Percentiles rank a stretch among this genome's conserved stretches.
Conservation (phyloP, 192 early-diverging fungal species). For the Coemansia sp. region DNA sequence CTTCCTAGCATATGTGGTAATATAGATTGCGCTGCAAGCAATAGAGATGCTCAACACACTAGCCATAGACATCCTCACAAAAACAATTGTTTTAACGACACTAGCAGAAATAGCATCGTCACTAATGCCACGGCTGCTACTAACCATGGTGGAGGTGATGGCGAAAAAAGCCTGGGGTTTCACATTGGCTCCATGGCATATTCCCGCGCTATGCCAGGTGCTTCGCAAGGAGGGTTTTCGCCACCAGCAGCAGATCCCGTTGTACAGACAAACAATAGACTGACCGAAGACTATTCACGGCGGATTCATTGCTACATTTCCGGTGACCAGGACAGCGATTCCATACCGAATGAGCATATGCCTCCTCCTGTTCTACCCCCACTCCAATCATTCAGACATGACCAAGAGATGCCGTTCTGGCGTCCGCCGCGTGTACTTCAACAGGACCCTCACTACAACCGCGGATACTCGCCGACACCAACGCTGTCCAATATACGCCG, state of each 20-base stretch:
- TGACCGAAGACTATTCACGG: conserved; percentile 36
- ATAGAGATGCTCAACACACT: neutral
- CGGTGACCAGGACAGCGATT: conserved; percentile 13
- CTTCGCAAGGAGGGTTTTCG: conserved; percentile 12
- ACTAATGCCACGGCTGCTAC: neutral
- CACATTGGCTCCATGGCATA: conserved; percentile 7
- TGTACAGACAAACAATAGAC: conserved; percentile 34
- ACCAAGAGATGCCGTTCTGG: conserved; percentile 50
- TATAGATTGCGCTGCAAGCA: neutral
- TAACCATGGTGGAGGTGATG: neutral
- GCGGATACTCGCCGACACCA: neutral
- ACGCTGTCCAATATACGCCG: neutral
- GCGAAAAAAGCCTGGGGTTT: conserved; percentile 10
- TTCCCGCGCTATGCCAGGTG: conserved; percentile 13
- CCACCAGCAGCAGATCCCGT: conserved; percentile 12
- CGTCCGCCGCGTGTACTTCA: conserved; percentile 53
- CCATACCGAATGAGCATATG: conserved; percentile 19
- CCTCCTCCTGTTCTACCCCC: conserved; percentile 35
- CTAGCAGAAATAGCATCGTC: neutral
- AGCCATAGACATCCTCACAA: conserved; percentile 1
- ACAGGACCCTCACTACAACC: conserved; percentile 52
- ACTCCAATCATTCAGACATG: conserved; percentile 6
- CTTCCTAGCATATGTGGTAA: neutral
- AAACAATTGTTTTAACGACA: neutral
- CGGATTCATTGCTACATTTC: conserved; percentile 50